Evolutionary conservation across 306 rosid genomes (phyloP).

Genomic region (Casuarina cunninghamiana): DNA sequence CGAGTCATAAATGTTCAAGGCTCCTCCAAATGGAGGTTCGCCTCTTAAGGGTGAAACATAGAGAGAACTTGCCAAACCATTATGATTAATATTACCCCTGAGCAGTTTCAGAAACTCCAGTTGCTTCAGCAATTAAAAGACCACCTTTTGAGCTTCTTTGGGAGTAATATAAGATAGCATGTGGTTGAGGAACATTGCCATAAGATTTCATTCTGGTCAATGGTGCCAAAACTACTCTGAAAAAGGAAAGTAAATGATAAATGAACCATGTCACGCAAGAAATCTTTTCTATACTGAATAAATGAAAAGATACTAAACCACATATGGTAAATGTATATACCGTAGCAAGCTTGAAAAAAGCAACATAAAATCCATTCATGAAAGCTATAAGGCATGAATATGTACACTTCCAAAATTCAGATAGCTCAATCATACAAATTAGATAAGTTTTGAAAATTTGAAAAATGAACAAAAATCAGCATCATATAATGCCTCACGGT

Average conservation of each 20-base stretch:
- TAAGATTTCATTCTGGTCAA: conserved; percentile 34
- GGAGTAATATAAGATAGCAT: conserved; percentile 42
- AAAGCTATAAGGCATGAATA: no score
- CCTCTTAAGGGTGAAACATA: neutral
- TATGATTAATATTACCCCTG: conserved; percentile 20
- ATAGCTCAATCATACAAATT: no score
- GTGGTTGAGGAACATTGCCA: conserved; percentile 40
- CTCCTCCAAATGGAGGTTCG: neutral
- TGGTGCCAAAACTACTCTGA: conserved; percentile 50
- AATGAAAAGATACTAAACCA: neutral
- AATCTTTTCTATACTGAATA: neutral
- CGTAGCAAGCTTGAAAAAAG: neutral
- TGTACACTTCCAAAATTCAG: no score
- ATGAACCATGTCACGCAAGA: neutral
- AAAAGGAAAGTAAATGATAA: neutral
- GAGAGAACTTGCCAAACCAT: neutral
- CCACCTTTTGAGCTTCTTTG: conserved; percentile 43
- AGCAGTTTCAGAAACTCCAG: conserved; percentile 40
- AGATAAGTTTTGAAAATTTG: no score
- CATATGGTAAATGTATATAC: neutral
- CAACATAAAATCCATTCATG: no score
- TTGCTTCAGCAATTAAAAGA: conserved; percentile 38
- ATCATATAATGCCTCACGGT: no score
- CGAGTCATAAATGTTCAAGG: neutral
- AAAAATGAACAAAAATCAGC: no score